A percentile compares a stretch with the other conserved stretches of the same genome.
Evolutionary conservation across 352 stramenopile genomes (phyloP).

Genomic region (Globisporangium uncinulatum): DNA sequence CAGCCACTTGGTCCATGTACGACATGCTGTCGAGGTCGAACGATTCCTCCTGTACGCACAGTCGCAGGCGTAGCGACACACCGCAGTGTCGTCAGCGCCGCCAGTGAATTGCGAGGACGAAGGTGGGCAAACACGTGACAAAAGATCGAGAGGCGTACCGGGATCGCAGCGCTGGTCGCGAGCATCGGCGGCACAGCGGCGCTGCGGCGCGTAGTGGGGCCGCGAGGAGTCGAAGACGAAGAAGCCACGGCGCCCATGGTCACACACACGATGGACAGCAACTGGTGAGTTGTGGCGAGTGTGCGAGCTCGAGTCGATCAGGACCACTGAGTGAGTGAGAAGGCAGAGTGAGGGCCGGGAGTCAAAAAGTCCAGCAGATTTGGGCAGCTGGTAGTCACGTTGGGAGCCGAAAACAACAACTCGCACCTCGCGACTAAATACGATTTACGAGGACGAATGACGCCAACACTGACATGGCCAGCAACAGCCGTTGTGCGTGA

Average conservation of each 20-base stretch:
- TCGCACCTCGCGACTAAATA: not conserved
- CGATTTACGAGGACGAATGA: slow-evolving; percentile 1
- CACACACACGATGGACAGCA: no score
- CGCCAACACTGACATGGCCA: not conserved
- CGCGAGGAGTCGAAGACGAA: slow-evolving; percentile 15
- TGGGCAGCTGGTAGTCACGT: no score
- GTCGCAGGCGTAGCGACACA: not conserved
- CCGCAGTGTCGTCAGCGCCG: no score
- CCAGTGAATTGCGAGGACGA: no score
- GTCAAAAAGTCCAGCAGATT: no score
- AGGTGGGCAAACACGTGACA: no score
- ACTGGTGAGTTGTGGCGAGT: no score
- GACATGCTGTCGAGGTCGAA: slow-evolving; percentile 41
- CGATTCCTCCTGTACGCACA: slow-evolving; percentile 5
- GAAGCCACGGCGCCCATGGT: slow-evolving; percentile 68
- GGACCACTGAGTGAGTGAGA: no score
- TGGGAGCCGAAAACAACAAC: no score
- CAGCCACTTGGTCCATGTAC: slow-evolving; percentile 79
- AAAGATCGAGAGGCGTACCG: slow-evolving; percentile 27
- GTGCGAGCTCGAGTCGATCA: no score
- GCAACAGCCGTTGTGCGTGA: not conserved
- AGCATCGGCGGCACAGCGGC: slow-evolving; percentile 38
- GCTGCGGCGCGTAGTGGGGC: slow-evolving; percentile 19
- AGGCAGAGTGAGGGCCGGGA: no score
- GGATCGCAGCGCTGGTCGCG: slow-evolving; percentile 46